Evolutionary conservation across 208 protist species (phyloP).

Genomic region (Plasmodiophora brassicae): DNA sequence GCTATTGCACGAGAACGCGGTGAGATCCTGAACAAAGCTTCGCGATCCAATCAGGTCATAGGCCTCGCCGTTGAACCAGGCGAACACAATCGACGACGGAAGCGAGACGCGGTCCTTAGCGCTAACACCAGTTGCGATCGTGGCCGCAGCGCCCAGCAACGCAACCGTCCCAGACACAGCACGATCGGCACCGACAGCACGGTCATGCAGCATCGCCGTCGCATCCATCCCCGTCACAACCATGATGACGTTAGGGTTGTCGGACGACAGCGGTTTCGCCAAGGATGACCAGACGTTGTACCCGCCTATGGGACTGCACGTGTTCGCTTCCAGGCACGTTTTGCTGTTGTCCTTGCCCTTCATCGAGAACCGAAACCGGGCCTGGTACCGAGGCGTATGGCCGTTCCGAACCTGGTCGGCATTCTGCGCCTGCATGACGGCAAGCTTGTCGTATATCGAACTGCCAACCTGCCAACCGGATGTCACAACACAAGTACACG

Average conservation of each 20-base stretch:
- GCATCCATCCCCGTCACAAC: neutral
- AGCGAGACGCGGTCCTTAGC: neutral
- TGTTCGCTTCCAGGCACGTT: neutral
- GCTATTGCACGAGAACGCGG: neutral
- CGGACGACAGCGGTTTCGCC: neutral
- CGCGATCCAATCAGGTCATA: slow-evolving; percentile 25
- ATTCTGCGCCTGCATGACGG: neutral
- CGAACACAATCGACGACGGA: neutral
- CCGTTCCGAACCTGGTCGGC: neutral
- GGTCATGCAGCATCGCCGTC: neutral
- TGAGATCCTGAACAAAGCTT: neutral
- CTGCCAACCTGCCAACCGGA: neutral
- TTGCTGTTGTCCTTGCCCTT: neutral
- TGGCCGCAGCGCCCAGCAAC: neutral
- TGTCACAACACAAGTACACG: neutral
- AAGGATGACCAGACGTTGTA: slow-evolving; percentile 1
- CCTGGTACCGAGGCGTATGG: neutral
- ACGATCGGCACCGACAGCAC: neutral
- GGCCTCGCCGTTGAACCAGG: neutral
- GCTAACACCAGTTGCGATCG: no score
- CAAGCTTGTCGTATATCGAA: neutral
- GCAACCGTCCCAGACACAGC: neutral
- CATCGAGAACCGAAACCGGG: neutral
- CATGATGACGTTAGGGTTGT: neutral
- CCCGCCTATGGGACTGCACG: neutral